Base-by-base conservation (phyloP, 73 alveolate genomes). In the Symbiodinium pilosum region DNA sequence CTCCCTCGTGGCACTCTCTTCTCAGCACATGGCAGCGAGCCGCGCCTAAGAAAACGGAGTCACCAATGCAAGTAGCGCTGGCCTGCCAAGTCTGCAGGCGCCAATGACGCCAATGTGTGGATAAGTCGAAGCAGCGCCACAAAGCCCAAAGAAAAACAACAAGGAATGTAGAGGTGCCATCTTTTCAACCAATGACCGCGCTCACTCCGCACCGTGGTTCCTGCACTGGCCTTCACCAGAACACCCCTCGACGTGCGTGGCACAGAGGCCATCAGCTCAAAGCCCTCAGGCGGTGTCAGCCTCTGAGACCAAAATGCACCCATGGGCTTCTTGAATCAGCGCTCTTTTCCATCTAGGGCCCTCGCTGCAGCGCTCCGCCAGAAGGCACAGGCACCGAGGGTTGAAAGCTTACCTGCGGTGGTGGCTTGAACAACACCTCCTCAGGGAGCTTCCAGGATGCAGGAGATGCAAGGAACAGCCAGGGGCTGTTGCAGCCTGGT, bases 331-430 rank as follows among this genome's bases (percentile, higher is more conserved):
- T 3, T 64, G 77, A 47, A 47, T 14, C 59, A n/a, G n/a, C n/a
- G n/a, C n/a, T n/a, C n/a, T n/a, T 30, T 4, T 30, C 26, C n/a
- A 54, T 24, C 71, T 54, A 36, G 77, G 77, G 77, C 36, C 77
- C 16, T 26, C 21, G 75, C 84, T 52, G 93, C 28, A 86, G 56
- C 28, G 84, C 93, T 3, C 93, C 93, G 12, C 93, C 93, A 12
- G 93, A 64, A 14, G 93, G 93, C 39, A 86, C 93, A 34, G 93
- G 93, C 54, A 86, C 84, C 26, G 93, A 86, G 4, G 93, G 93
- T n/a, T 86, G 93, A 43, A 86, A 86, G 21, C 42, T 54, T 8
- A 86, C 42, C 75, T 86, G 56, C 43, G 51, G 20, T n/a, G n/a
- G n/a, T n/a, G n/a, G n/a, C n/a, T n/a, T n/a, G n/a, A n/a, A n/a